phyloP scores from a whole-genome alignment of 2,329 filamentous ascomycete genomes.

The Tricladium varicosporioides region DNA sequence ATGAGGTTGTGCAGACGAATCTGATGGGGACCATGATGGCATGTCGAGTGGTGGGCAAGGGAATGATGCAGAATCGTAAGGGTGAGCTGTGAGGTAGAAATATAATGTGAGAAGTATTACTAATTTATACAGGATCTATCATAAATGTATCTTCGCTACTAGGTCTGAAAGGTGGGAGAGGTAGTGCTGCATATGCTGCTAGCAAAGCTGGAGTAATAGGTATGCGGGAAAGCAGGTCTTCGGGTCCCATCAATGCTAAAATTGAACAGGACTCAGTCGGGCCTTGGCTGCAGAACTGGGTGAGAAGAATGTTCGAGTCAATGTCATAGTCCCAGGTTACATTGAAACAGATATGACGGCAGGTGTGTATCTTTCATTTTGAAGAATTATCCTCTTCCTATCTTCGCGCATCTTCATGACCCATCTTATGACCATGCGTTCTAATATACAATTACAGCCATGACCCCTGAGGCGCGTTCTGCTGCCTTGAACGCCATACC shows the following conservation, averaged over 20 bases:
- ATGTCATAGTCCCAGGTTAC: slow-evolving; percentile 81
- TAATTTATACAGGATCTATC: slow-evolving; percentile 55
- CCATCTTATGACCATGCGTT: slow-evolving; percentile 25
- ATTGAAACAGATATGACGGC: slow-evolving; percentile 78
- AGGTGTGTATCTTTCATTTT: slow-evolving; percentile 44
- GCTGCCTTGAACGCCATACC: slow-evolving; percentile 55
- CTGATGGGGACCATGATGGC: slow-evolving; percentile 63
- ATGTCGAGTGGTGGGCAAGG: slow-evolving; percentile 51
- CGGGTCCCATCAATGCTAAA: not conserved
- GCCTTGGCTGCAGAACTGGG: slow-evolving; percentile 63
- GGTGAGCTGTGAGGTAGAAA: slow-evolving; percentile 18
- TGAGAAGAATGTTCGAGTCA: slow-evolving; percentile 65
- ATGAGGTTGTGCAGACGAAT: slow-evolving; percentile 66
- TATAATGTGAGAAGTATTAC: too few species aligned
- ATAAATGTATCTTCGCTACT: slow-evolving; percentile 81
- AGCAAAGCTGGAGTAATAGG: slow-evolving; percentile 79
- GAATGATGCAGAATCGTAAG: slow-evolving; percentile 43
- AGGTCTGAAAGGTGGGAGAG: slow-evolving; percentile 64
- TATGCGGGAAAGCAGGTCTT: slow-evolving; percentile 31
- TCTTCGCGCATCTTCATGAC: not conserved
- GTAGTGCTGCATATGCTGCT: slow-evolving; percentile 72
- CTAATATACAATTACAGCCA: slow-evolving; percentile 42
- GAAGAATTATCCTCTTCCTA: not conserved
- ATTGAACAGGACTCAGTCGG: slow-evolving; percentile 59
- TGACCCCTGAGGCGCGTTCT: slow-evolving; percentile 37